Evolutionary conservation across 768 basidiomycete species (phyloP).

Genomic region (Boletus reticulatus): DNA sequence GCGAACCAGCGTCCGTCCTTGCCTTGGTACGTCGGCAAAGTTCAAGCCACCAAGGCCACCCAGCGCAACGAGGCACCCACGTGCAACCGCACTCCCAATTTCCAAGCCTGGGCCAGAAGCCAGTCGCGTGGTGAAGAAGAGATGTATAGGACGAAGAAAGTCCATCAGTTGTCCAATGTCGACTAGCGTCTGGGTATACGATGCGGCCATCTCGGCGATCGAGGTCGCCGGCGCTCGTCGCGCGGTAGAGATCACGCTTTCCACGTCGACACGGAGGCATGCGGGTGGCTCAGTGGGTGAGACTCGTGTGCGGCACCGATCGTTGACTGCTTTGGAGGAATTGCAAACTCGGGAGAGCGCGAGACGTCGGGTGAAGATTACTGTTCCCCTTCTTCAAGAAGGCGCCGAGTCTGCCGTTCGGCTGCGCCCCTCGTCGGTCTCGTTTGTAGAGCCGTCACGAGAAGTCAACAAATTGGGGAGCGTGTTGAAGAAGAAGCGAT

Average conservation of each 20-base stretch:
- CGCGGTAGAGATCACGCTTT: constrained; percentile 23
- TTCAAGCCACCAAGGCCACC: neutral
- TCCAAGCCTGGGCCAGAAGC: constrained; percentile 10
- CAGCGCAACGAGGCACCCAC: neutral
- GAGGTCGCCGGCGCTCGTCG: constrained; percentile 29
- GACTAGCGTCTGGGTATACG: constrained; percentile 46
- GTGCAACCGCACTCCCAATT: neutral
- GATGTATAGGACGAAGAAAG: constrained; percentile 52
- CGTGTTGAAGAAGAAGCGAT: constrained; percentile 3
- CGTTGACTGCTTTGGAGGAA: constrained; percentile 21
- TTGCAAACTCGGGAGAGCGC: constrained; percentile 3
- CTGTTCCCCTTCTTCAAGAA: constrained; percentile 13
- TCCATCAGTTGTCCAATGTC: constrained; percentile 38
- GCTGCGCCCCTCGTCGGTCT: neutral
- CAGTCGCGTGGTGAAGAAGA: constrained; percentile 48
- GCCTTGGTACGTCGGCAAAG: neutral
- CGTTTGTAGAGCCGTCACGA: neutral
- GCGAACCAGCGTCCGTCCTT: neutral
- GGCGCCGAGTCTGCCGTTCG: neutral
- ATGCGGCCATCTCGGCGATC: constrained; percentile 45
- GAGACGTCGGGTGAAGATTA: constrained; percentile 18
- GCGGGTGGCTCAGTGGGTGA: neutral
- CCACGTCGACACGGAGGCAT: neutral
- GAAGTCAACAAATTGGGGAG: neutral
- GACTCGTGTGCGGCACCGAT: constrained; percentile 24